phyloP scores from a whole-genome alignment of 2,329 filamentous ascomycete species.

The Dactylellina leptospora region DNA sequence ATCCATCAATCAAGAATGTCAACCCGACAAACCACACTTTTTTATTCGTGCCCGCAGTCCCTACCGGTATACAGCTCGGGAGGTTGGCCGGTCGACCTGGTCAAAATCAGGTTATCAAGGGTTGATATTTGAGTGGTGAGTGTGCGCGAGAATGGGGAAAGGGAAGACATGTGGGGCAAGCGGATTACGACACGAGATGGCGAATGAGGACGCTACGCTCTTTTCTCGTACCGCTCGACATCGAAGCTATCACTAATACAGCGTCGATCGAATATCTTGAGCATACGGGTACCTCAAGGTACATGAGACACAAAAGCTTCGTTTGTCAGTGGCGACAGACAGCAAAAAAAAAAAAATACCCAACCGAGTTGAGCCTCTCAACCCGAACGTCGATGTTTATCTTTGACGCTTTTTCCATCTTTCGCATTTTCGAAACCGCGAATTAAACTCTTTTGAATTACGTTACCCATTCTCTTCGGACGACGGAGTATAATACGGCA shows the following conservation, averaged over 20 bases:
- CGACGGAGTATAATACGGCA: too few relatives aligned
- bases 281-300: neutral
- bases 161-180: conserved; percentile 22
- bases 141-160: neutral
- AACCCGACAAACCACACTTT: conserved; percentile 32
- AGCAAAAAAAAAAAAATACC: too few relatives aligned
- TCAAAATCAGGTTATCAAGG: conserved; percentile 48
- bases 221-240: neutral
- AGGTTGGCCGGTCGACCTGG: too few relatives aligned
- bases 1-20: conserved; percentile 52
- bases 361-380: conserved; percentile 13
- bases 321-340: conserved; percentile 20
- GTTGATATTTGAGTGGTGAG: conserved; percentile 10
- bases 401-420: too few relatives aligned
- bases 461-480: too few relatives aligned
- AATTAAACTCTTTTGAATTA: too few relatives aligned
- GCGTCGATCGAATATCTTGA: conserved; percentile 1
- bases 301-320: neutral
- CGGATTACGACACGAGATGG: conserved; percentile 34
- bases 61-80: neutral
- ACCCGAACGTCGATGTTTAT: conserved; percentile 2
- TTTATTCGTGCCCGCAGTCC: conserved; percentile 3
- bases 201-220: conserved; percentile 1
- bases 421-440: too few relatives aligned
- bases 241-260: conserved; percentile 41